Base-by-base conservation (phyloP, 2,329 filamentous ascomycete species). In the Sarocladiaceae sp. region DNA sequence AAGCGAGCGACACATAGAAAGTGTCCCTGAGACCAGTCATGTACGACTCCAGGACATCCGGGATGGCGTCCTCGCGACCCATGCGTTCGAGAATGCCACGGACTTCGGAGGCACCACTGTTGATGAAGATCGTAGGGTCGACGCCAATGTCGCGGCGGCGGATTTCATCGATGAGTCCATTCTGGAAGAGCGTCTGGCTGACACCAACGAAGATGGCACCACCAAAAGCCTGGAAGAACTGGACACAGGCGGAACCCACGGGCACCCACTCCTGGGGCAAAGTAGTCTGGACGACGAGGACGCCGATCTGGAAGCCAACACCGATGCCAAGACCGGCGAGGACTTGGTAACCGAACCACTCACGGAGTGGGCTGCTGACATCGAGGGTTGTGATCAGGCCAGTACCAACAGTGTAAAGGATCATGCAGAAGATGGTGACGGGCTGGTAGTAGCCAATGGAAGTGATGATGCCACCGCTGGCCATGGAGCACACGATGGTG, bases 321-420 rank as follows among this genome's bases (percentile, higher is more conserved):
- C 71, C 71, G 21, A 75, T 65, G 20, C 76, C 78, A 2, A 78
- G 60, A 24, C 77, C 78, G 15, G 67, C 62, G 19, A 82, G 55
- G 33, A 76, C 70, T 55, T 80, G 76, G 56, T 74, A 80, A 15
- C 76, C 76, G 49, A 80, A 74, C 77, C 77, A 82, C 29, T 67
- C 60, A 11, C 59, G 55, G 2, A 70, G 57, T 1, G 66, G 61
- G 4, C 73, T 78, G 50, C 66, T 49, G 3, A 73, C 61, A 24
- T 60, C 57, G 10, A 79, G 67, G 0, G 74, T 79, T 1, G 74
- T 73, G 47, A 82, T 66, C 44, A 82, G 66, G 13, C 76, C 78
- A 3, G 65, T 58, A 7, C 76, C 75, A 45, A 78, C 56, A 29
- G 70, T 54, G 51, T 55, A 64, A 39, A 67, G 56, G 44, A 68